Evolutionary conservation across 1,284 basidiomycete species (phyloP), one percentile per base, ranked within the genome.

Genomic region (Retiboletus fuscus): DNA sequence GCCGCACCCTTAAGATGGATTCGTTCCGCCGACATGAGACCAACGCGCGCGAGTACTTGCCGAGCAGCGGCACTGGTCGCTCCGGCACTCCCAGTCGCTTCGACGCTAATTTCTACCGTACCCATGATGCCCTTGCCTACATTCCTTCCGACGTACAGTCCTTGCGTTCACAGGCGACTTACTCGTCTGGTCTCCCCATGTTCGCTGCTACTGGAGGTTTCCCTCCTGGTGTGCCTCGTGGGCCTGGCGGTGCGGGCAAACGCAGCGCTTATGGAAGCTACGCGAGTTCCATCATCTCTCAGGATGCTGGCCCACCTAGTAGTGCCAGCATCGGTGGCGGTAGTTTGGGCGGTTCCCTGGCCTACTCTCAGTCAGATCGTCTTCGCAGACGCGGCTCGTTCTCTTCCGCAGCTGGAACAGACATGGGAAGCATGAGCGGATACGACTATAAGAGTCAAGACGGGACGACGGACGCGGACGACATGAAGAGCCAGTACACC

Each of bases 71-170:
- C 26, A 75, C 81, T 60, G 84, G 83, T 20, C 81, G 92, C 74
- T 94, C 93, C 46, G 94, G 95, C 58, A 94, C 95, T 5, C 95
- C 95, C 24, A 95, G 93, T 79, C 93, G 96, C 69, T 98, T 98
- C 83, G 97, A 98, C 81, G 88, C 95, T 58, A 93, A 92, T 79
- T 99, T 98, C 87, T 99, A 97, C 82, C 92, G 96, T 68, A 96
- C 95, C 0, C 97, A 99, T 83, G 97, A 98, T 80, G 91, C 96
- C 0, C 88, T 98, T 71, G 92, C 95, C 13, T 98, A 97, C 82
- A 97, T 99, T 73, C 96, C 97, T 3, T 95, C 95, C 26, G 97
- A 99, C 79, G 94, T 93, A 20, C 96, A 97, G 81, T 97, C 96
- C 10, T 88, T 98, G 49, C 93, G 96, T 69, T 97, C 96, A 11